Percentiles rank a stretch among this genome's conserved stretches.
Evolutionary conservation across 345 rosid species (phyloP).

Genomic region (Raphanus raphanistrum): DNA sequence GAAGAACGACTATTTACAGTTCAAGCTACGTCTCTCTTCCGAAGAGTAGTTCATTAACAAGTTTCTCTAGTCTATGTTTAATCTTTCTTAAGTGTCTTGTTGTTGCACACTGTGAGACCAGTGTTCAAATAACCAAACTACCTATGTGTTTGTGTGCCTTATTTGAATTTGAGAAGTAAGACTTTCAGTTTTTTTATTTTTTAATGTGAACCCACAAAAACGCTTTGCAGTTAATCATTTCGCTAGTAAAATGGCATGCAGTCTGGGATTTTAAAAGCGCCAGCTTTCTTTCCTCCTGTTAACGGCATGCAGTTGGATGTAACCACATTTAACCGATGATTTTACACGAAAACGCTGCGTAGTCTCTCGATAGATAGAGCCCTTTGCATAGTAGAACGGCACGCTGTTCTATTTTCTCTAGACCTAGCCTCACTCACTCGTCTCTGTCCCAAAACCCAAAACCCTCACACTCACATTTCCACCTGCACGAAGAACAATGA

Average conservation of each 20-base stretch:
- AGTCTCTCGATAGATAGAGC: not conserved
- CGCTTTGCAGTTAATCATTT: not conserved
- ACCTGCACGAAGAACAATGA: conserved; percentile 32
- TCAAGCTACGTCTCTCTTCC: conserved; percentile 2
- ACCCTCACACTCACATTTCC: conserved; percentile 25
- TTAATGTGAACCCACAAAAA: not conserved
- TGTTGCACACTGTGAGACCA: conserved; percentile 14
- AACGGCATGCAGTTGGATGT: not conserved
- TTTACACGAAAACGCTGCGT: not conserved
- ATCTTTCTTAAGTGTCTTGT: not conserved
- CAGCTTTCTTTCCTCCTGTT: not conserved
- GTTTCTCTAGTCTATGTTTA: not conserved
- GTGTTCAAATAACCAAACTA: conserved; percentile 15
- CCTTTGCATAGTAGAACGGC: not conserved
- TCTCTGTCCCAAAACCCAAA: conserved; percentile 27
- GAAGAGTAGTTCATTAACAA: conserved; percentile 21
- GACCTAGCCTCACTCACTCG: conserved; percentile 2
- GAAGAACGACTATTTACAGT: not conserved
- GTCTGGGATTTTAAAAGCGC: not conserved
- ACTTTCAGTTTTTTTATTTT: not conserved
- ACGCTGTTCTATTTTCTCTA: conserved; percentile 10
- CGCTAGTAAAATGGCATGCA: not conserved
- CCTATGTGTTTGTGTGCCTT: conserved; percentile 15
- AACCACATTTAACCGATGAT: not conserved
- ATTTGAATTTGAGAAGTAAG: not conserved